These are phyloP conservation scores for Blastomyces silverae DNA, from an alignment of 2,329 filamentous ascomycete genomes.

Conservation along the genomic window DNA sequence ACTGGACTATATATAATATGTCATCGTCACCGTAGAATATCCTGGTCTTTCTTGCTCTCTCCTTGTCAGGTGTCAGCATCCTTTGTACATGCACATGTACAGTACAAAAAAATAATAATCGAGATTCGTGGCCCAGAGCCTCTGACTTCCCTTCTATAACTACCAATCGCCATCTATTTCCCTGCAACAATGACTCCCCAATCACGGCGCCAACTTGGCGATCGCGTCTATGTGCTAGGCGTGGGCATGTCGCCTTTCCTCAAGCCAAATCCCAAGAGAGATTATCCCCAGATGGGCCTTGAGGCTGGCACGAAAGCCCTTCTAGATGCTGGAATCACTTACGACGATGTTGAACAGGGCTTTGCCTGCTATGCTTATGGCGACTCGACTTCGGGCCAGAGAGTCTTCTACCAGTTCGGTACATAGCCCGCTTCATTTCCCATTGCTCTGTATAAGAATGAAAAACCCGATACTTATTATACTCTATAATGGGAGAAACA, in stretches of 20 bases:
- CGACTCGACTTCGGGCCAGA: constrained; percentile 24
- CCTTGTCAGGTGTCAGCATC: neutral
- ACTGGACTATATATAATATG: no score
- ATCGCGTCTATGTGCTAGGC: constrained; percentile 23
- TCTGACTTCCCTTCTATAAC: neutral
- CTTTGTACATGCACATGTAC: no score
- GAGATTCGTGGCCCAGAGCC: neutral
- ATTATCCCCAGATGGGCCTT: constrained; percentile 31
- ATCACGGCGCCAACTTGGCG: neutral
- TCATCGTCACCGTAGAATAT: no score
- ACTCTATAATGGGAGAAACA: neutral
- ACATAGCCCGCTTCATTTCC: neutral
- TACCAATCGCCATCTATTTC: neutral
- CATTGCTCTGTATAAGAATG: neutral
- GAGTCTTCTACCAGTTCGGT: constrained; percentile 27
- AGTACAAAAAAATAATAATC: no score
- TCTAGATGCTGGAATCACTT: constrained; percentile 25
- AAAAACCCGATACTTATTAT: neutral
- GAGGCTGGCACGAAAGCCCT: constrained; percentile 27
- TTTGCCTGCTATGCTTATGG: constrained; percentile 24
- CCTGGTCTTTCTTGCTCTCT: no score
- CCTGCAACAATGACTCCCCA: neutral
- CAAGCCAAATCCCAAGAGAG: constrained; percentile 30
- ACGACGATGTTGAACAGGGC: constrained; percentile 25
- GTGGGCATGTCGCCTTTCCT: constrained; percentile 27